Evolutionary conservation across 2,329 filamentous ascomycete genomes (phyloP).

Genomic region (Beauveria sp.): DNA sequence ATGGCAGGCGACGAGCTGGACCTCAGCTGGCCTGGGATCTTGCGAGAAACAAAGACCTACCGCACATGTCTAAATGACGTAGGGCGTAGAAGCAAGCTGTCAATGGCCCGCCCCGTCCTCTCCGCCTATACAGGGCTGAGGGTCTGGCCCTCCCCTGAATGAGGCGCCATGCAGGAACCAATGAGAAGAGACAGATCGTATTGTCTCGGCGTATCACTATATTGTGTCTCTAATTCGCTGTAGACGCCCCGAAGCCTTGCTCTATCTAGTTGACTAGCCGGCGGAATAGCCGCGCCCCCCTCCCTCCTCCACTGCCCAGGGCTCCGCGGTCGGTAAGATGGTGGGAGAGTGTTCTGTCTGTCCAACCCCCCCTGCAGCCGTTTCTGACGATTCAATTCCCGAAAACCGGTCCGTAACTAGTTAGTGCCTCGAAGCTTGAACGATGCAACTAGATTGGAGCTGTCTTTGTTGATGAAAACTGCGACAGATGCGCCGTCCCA

Average conservation of each 20-base stretch:
- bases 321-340: background rate
- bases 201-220: background rate
- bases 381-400: too few species aligned
- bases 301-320: background rate
- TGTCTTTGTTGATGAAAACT: too few species aligned
- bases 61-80: background rate
- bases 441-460: too few species aligned
- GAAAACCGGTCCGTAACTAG: too few species aligned
- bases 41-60: background rate
- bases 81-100: background rate
- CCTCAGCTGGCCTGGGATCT: constrained; percentile 1
- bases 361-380: background rate
- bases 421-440: too few species aligned
- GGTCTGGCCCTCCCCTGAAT: background rate
- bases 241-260: background rate
- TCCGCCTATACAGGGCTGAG: background rate
- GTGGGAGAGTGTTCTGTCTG: background rate
- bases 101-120: background rate
- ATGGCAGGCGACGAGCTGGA: background rate
- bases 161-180: background rate
- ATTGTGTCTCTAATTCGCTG: background rate
- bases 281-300: background rate
- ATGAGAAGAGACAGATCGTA: background rate
- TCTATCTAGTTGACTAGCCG: background rate
- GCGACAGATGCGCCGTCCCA: too few species aligned